Evolutionary conservation across 1,284 basidiomycete genomes (phyloP).

Genomic region (Tylopilus sp.): DNA sequence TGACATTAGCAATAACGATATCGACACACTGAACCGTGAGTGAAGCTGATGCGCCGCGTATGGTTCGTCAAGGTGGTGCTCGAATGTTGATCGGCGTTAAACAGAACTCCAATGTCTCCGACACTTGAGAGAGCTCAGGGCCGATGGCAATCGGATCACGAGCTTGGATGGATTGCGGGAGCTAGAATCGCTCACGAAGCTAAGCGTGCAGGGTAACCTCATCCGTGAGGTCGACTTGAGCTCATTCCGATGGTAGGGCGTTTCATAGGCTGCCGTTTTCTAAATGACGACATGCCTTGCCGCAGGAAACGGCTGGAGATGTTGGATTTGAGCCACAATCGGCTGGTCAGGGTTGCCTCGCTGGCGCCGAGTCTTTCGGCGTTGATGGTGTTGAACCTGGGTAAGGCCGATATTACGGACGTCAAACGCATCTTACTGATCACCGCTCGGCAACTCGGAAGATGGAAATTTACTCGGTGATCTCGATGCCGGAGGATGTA

Average conservation of each 20-base stretch:
- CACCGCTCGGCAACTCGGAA: constrained; percentile 33
- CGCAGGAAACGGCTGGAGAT: constrained; percentile 76
- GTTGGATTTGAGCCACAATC: constrained; percentile 81
- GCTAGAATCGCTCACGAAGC: constrained; percentile 77
- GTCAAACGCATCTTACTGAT: constrained; percentile 18
- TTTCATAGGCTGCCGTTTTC: constrained; percentile 4
- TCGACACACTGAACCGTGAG: constrained; percentile 84
- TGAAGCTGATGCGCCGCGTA: constrained; percentile 21
- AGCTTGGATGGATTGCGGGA: constrained; percentile 76
- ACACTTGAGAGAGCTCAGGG: constrained; percentile 85
- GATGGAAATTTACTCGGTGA: constrained; percentile 69
- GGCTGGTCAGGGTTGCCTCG: constrained; percentile 57
- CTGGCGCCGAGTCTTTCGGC: constrained; percentile 56
- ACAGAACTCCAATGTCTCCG: constrained; percentile 80
- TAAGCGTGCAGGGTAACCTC: constrained; percentile 79
- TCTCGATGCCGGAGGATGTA: constrained; percentile 48
- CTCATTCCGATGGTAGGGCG: constrained; percentile 64
- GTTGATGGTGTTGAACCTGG: constrained; percentile 74
- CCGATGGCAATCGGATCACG: constrained; percentile 79
- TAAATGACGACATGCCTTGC: constrained; percentile 15
- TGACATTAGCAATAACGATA: constrained; percentile 87
- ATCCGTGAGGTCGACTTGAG: constrained; percentile 64
- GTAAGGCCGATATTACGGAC: constrained; percentile 45
- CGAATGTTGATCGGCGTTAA: constrained; percentile 9
- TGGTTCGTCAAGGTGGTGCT: background rate